A percentile compares a stretch with the other conserved stretches of the same genome.
Conservation (phyloP, 2,329 filamentous ascomycete species). For the Aspergillus pseudonomiae region DNA sequence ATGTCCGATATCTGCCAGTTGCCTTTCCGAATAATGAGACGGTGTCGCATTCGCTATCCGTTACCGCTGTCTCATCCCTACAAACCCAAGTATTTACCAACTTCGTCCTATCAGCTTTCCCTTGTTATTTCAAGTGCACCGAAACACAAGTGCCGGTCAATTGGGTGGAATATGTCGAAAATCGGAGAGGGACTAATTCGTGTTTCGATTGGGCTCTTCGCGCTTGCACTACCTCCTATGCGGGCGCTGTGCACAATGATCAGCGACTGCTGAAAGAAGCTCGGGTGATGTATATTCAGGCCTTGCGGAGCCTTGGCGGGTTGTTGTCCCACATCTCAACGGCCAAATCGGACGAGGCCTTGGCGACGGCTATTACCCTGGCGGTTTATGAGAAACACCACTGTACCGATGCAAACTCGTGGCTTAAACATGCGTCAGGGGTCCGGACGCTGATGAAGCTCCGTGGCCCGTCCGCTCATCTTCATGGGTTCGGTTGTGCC, state of each 20-base stretch:
- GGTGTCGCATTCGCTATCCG: conserved; percentile 32
- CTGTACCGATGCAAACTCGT: conserved; percentile 39
- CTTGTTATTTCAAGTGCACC: conserved; percentile 34
- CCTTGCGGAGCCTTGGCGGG: conserved; percentile 32
- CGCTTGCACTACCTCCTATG: conserved; percentile 23
- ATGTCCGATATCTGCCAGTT: conserved; percentile 9
- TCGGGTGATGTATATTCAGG: conserved; percentile 30
- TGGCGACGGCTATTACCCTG: conserved; percentile 39
- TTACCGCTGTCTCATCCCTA: conserved; percentile 27
- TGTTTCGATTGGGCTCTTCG: conserved; percentile 29
- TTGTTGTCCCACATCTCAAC: conserved; percentile 28
- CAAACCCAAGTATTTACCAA: conserved; percentile 33
- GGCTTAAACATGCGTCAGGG: conserved; percentile 42
- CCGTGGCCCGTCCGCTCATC: conserved; percentile 35
- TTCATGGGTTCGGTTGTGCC: conserved; percentile 38
- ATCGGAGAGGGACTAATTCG: conserved; percentile 18
- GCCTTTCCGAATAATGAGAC: conserved; percentile 26
- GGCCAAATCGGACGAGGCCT: conserved; percentile 36
- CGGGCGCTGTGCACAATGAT: conserved; percentile 24
- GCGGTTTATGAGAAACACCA: conserved; percentile 42
- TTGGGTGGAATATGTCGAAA: conserved; percentile 32
- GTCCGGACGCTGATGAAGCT: conserved; percentile 37
- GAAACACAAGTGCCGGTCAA: conserved; percentile 30
- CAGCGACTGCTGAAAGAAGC: conserved; percentile 29
- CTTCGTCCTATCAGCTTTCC: conserved; percentile 30